phyloP scores from a whole-genome alignment of 2,329 filamentous ascomycete genomes.

The Pseudocercospora ulei region DNA sequence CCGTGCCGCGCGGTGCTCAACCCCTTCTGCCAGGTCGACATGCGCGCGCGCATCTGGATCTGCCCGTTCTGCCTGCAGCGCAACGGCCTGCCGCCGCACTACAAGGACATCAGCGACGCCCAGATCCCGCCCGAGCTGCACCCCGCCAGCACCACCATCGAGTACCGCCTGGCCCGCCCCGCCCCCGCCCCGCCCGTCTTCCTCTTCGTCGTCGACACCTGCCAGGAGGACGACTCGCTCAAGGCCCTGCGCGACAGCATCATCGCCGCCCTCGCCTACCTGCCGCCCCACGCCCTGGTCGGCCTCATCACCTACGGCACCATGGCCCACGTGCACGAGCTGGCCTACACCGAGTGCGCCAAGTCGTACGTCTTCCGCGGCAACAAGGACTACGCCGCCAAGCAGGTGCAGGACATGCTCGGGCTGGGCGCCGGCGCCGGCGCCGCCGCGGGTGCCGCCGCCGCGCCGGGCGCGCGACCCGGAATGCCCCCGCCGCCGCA shows the following conservation, averaged over 20 bases:
- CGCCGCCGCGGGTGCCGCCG: too few species aligned
- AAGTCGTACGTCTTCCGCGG: conserved; percentile 98
- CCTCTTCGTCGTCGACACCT: conserved; percentile 77
- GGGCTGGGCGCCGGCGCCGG: conserved; percentile 60
- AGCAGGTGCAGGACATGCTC: conserved; percentile 99
- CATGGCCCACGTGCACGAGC: conserved; percentile 95
- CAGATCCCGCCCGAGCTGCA: conserved; percentile 76
- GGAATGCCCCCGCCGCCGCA: conserved; percentile 60
- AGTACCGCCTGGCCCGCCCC: conserved; percentile 70
- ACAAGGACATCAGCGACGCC: conserved; percentile 79
- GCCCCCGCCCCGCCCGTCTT: conserved; percentile 82
- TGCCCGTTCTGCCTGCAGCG: conserved; percentile 79
- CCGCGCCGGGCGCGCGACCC: conserved; percentile 54
- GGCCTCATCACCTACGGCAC: conserved; percentile 83
- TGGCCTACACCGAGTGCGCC: conserved; percentile 93
- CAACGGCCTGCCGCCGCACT: conserved; percentile 73
- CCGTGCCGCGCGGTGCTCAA: conserved; percentile 94
- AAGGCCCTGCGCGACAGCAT: conserved; percentile 75
- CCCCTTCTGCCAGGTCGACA: conserved; percentile 85
- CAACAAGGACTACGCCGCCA: conserved; percentile 94
- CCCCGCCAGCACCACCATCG: conserved; percentile 75
- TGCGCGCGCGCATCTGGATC: conserved; percentile 75
- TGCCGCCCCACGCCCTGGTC: conserved; percentile 72
- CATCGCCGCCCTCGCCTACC: conserved; percentile 71
- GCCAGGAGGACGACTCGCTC: conserved; percentile 78